A percentile compares a stretch with the other conserved stretches of the same genome.
These are phyloP conservation scores for Phylloporus sp. DNA, from an alignment of 768 basidiomycete genomes.

Conservation along the genomic window DNA sequence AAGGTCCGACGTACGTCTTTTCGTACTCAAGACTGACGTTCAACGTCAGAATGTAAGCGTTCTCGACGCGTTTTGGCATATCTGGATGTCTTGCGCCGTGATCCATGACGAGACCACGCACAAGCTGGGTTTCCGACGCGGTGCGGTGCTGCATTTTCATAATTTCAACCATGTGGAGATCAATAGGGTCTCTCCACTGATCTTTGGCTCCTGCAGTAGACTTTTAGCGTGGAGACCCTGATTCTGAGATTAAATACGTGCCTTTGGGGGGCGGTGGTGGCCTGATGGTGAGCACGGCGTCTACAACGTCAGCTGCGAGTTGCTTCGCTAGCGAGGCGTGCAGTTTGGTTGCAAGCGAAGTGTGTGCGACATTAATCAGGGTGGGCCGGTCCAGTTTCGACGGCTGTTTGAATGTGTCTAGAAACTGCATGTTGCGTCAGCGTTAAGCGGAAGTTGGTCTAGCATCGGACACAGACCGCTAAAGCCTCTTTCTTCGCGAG, in stretches of 20 bases:
- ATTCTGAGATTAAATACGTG: constrained; percentile 28
- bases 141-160: constrained; percentile 99
- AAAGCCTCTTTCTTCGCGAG: constrained; percentile 96
- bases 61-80: constrained; percentile 98
- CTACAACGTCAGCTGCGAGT: constrained; percentile 89
- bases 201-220: constrained; percentile 50
- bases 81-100: constrained; percentile 97
- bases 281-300: constrained; percentile 88
- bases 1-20: constrained; percentile 78
- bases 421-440: constrained; percentile 58
- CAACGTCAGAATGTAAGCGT: constrained; percentile 90
- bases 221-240: constrained; percentile 29
- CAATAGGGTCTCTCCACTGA: constrained; percentile 84
- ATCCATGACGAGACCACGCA: constrained; percentile 94
- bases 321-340: constrained; percentile 77
- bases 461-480: constrained; percentile 49
- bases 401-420: constrained; percentile 83
- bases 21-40: constrained; percentile 99
- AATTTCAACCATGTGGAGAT: constrained; percentile 98
- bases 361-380: constrained; percentile 89
- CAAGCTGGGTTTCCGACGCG: constrained; percentile 93
- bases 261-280: constrained; percentile 62
- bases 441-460: constrained; percentile 7
- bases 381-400: constrained; percentile 82
- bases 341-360: constrained; percentile 94